These are phyloP conservation scores for Articulospora tetracladia DNA, from an alignment of 495 filamentous ascomycete species.

Conservation along the genomic window DNA sequence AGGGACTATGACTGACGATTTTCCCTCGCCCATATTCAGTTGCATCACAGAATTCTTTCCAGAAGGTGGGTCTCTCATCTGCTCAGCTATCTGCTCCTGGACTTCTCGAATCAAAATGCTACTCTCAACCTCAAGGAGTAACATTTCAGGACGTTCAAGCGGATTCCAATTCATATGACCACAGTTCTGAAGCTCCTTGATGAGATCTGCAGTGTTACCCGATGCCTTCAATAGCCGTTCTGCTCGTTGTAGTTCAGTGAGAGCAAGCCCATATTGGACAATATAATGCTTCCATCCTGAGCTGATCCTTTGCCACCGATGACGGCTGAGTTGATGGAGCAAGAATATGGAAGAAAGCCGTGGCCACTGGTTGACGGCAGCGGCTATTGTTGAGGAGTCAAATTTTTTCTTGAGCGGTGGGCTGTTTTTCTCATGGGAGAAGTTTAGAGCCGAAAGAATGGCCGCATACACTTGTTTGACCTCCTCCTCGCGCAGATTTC, in stretches of 20 bases:
- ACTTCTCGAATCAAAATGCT: constrained; percentile 59
- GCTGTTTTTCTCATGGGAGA: not conserved
- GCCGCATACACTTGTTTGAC: not conserved
- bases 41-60: constrained; percentile 55
- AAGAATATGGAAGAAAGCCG: not conserved
- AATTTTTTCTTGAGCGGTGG: not conserved
- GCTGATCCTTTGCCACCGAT: constrained; percentile 15
- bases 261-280: constrained; percentile 32
- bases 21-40: constrained; percentile 75
- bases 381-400: not conserved
- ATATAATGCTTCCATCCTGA: constrained; percentile 30
- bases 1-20: constrained; percentile 68
- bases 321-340: constrained; percentile 24
- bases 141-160: constrained; percentile 44
- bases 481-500: not conserved
- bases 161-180: constrained; percentile 53
- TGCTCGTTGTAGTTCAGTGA: constrained; percentile 35
- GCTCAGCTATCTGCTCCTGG: constrained; percentile 51
- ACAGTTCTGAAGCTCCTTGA: constrained; percentile 45
- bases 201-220: constrained; percentile 34
- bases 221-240: constrained; percentile 28
- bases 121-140: constrained; percentile 63
- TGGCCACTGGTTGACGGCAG: not conserved
- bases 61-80: constrained; percentile 49
- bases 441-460: not conserved